phyloP scores from a whole-genome alignment of 441 rosid genomes.

The Bocquillonia castaneifolia region DNA sequence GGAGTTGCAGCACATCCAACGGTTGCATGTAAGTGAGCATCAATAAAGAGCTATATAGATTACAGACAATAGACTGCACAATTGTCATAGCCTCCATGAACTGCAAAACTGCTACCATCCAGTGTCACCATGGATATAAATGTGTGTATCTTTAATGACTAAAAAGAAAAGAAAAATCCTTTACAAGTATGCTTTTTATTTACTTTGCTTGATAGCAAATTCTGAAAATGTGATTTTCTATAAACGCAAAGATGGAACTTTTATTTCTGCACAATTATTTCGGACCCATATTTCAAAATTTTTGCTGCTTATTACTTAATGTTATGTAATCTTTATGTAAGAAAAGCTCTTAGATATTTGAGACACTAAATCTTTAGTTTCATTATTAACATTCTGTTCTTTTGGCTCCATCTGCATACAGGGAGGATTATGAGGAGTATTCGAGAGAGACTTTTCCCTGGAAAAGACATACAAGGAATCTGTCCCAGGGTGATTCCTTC shows the following conservation, averaged over 20 bases:
- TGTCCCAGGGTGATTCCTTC: conserved; percentile 38
- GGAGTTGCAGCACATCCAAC: conserved; percentile 73
- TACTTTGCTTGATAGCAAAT: not conserved
- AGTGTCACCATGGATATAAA: not conserved
- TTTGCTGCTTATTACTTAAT: not conserved
- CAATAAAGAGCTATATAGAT: not conserved
- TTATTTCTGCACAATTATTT: not conserved
- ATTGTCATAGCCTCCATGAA: not conserved
- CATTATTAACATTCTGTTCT: not conserved
- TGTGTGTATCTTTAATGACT: not conserved
- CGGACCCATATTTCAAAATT: not conserved
- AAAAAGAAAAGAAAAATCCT: not conserved
- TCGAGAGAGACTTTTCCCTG: conserved; percentile 61
- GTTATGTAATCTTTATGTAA: not conserved
- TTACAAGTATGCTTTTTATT: not conserved
- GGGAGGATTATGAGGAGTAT: conserved; percentile 56
- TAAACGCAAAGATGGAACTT: not conserved
- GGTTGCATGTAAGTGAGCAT: conserved; percentile 49
- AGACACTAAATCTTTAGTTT: not conserved
- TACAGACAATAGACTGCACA: not conserved
- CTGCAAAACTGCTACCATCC: not conserved
- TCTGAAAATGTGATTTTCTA: not conserved
- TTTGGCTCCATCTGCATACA: conserved; percentile 28
- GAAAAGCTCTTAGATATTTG: not conserved
- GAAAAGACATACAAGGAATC: conserved; percentile 53